Evolutionary conservation across 768 basidiomycete genomes (phyloP).

Genomic region (Kwoniella dejecticola): DNA sequence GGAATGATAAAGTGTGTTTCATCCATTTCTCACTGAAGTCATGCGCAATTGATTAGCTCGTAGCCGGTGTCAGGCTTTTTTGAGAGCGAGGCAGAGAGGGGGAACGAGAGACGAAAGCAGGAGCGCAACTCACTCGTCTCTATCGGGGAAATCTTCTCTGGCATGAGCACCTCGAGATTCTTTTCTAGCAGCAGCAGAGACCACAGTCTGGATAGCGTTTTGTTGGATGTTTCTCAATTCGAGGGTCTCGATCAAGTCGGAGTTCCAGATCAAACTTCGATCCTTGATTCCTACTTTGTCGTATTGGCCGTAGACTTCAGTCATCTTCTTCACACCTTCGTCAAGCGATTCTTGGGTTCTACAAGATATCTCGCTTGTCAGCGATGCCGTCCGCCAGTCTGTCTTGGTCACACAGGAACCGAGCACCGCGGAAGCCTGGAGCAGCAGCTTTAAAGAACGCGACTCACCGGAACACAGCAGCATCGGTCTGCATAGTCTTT

Average conservation of each 20-base stretch:
- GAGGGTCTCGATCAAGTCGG: constrained; percentile 94
- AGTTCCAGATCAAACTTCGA: constrained; percentile 99
- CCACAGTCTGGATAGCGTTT: constrained; percentile 93
- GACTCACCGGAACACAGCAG: constrained; percentile 83
- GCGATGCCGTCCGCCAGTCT: too few species aligned
- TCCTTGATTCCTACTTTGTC: constrained; percentile 94
- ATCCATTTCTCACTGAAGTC: constrained; percentile 52
- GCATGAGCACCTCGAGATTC: constrained; percentile 99
- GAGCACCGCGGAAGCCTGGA: too few species aligned
- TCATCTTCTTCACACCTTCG: constrained; percentile 86
- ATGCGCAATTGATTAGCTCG: constrained; percentile 10
- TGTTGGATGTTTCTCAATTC: constrained; percentile 95
- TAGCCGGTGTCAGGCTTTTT: too few species aligned
- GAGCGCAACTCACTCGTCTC: constrained; percentile 67
- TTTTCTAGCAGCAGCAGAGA: constrained; percentile 75
- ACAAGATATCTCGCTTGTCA: too few species aligned
- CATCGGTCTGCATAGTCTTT: constrained; percentile 97
- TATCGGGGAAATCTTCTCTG: constrained; percentile 97
- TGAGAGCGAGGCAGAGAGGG: too few species aligned
- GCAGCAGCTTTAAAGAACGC: not conserved
- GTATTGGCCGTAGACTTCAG: constrained; percentile 82
- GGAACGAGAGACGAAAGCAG: not conserved
- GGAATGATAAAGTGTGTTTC: constrained; percentile 81
- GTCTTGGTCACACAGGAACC: too few species aligned
- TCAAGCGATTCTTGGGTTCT: constrained; percentile 87